Evolutionary conservation across 169 alveolate species (phyloP).

Genomic region (Cryptosporidium andersoni): DNA sequence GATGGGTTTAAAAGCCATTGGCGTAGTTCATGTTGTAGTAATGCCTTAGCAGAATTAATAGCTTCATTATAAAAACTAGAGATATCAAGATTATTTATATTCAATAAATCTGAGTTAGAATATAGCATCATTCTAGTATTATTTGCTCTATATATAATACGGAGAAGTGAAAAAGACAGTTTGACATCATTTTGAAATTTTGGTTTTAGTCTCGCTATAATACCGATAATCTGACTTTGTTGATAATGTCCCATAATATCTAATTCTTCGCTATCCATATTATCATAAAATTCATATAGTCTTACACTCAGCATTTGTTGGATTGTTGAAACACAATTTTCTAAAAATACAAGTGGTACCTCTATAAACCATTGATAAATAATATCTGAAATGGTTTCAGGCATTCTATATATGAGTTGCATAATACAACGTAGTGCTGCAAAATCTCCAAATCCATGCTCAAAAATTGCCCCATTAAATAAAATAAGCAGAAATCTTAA

Average conservation of each 20-base stretch:
- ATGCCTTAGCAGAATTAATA: constrained; percentile 13
- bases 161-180: constrained; percentile 4
- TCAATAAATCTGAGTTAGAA: constrained; percentile 1
- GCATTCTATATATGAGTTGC: constrained; percentile 4
- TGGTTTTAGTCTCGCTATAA: constrained; percentile 22
- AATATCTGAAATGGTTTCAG: background rate
- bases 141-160: constrained; percentile 27
- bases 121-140: constrained; percentile 18
- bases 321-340: constrained; percentile 4
- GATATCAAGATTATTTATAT: constrained; percentile 13
- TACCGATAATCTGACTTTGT: background rate
- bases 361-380: constrained; percentile 18
- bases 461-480: constrained; percentile 31
- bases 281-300: constrained; percentile 29
- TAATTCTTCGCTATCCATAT: background rate
- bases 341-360: constrained; percentile 32
- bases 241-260: background rate
- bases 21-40: constrained; percentile 20
- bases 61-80: constrained; percentile 31
- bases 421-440: constrained; percentile 33
- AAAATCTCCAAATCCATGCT: constrained; percentile 40
- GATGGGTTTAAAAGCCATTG: constrained; percentile 47
- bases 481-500: constrained; percentile 19
- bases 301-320: constrained; percentile 53
- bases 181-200: constrained; percentile 21